A percentile compares a stretch with the other conserved stretches of the same genome.
Evolutionary conservation across 116 monocot genomes (phyloP).

Genomic region (Dioscorea cayenensis): DNA sequence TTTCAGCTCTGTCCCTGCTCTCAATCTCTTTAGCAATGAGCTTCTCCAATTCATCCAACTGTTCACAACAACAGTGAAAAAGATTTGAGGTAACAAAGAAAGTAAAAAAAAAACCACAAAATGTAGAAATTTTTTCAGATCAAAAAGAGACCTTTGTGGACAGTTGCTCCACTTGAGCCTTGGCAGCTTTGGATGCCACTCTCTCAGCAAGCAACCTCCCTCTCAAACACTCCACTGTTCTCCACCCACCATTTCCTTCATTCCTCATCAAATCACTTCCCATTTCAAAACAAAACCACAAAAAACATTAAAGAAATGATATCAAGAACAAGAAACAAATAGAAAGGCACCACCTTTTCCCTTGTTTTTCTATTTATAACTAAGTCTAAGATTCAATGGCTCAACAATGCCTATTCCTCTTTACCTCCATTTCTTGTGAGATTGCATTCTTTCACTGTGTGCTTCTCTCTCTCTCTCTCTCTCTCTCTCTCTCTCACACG

Average conservation of each 20-base stretch:
- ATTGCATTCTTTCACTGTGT: neutral
- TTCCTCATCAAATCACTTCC: conserved; percentile 4
- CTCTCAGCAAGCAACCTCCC: conserved; percentile 70
- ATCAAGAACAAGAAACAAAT: neutral
- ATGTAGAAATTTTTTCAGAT: neutral
- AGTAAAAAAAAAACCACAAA: neutral
- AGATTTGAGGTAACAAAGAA: neutral
- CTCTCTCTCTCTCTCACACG: neutral
- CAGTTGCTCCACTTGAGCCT: conserved; percentile 40
- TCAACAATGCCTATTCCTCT: no score
- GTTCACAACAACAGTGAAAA: neutral
- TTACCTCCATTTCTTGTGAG: conserved; percentile 6
- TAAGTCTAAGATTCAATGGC: no score
- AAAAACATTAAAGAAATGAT: neutral
- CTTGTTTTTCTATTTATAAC: no score
- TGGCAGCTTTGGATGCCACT: conserved; percentile 57
- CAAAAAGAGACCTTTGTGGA: conserved; percentile 37
- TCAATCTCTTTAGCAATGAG: conserved; percentile 61
- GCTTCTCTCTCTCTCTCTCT: neutral
- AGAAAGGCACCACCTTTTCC: neutral
- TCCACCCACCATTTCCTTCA: conserved; percentile 28
- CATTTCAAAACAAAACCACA: neutral
- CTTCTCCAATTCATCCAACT: conserved; percentile 73
- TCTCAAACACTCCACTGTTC: conserved; percentile 61
- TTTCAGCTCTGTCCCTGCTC: conserved; percentile 67